These are phyloP conservation scores for Vitis amurensis DNA, from an alignment of 164 flowering plant genomes.

Conservation along the genomic window DNA sequence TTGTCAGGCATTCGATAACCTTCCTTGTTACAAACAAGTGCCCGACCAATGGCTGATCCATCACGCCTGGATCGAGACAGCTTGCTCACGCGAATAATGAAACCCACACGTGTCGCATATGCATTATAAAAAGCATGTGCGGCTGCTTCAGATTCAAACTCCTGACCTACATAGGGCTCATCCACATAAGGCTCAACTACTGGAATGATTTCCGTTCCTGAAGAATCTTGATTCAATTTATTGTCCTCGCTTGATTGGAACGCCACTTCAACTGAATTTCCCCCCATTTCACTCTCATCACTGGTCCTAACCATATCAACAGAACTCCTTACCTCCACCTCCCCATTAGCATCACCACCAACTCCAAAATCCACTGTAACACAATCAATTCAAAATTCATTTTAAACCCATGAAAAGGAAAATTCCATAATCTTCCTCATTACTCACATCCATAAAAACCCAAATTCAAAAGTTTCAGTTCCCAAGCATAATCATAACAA, in stretches of 20 bases:
- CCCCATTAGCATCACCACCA: conserved; percentile 32
- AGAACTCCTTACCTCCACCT: conserved; percentile 24
- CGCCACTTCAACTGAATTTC: conserved; percentile 36
- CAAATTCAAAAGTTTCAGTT: too few relatives aligned
- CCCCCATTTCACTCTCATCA: conserved; percentile 36
- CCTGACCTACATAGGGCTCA: conserved; percentile 69
- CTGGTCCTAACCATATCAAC: conserved; percentile 22
- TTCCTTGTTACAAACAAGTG: conserved; percentile 81
- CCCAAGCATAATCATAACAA: neutral
- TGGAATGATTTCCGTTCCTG: conserved; percentile 20
- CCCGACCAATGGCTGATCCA: conserved; percentile 67
- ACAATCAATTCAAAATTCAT: neutral
- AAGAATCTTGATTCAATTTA: conserved; percentile 27
- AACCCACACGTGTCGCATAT: conserved; percentile 68
- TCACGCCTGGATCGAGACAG: conserved; percentile 82
- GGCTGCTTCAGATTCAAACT: conserved; percentile 74
- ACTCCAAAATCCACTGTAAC: conserved; percentile 48
- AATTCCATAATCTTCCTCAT: too few relatives aligned
- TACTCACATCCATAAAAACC: too few relatives aligned
- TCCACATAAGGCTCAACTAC: conserved; percentile 15
- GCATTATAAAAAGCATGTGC: conserved; percentile 74
- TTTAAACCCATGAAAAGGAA: too few relatives aligned
- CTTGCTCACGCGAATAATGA: conserved; percentile 68
- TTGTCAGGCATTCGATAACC: conserved; percentile 60
- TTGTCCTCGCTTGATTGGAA: conserved; percentile 23